A percentile compares a stretch with the other conserved stretches of the same genome.
Conservation (phyloP, 1,139 yeast genomes). For the Blastobotrys apis region DNA sequence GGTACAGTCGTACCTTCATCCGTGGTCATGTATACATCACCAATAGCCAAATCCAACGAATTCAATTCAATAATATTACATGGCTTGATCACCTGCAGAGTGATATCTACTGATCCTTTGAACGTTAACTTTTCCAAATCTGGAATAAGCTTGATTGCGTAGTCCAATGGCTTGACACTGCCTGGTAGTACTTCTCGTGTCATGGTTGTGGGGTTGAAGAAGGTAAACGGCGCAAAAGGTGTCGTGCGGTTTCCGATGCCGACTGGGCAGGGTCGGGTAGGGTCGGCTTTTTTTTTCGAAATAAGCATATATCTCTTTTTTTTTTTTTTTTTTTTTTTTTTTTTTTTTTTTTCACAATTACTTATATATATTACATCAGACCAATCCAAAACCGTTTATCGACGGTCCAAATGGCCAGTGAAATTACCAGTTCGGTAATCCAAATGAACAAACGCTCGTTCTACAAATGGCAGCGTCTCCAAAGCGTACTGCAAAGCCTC, state of each 20-base stretch:
- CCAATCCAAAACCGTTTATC: too few relatives aligned
- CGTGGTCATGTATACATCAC: conserved; percentile 26
- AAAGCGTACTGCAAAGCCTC: conserved; percentile 78
- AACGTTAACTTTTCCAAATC: conserved; percentile 64
- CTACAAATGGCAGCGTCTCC: conserved; percentile 71
- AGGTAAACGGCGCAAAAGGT: too few relatives aligned
- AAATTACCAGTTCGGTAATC: conserved; percentile 51
- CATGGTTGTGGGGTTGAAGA: background rate
- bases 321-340: too few relatives aligned
- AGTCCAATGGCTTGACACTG: conserved; percentile 67
- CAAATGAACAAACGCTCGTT: conserved; percentile 76
- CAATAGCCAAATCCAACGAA: conserved; percentile 58
- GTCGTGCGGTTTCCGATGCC: too few relatives aligned
- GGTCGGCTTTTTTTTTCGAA: too few relatives aligned
- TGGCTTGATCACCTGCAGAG: conserved; percentile 54
- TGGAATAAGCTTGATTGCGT: conserved; percentile 68
- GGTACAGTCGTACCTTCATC: conserved; percentile 7
- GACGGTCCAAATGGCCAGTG: conserved; percentile 35
- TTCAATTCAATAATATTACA: conserved; percentile 54
- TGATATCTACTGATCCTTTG: conserved; percentile 61
- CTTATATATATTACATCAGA: too few relatives aligned
- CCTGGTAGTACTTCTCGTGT: conserved; percentile 63
- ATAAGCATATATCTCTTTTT: too few relatives aligned
- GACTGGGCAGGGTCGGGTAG: too few relatives aligned
- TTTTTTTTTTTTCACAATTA: too few relatives aligned